A percentile compares a stretch with the other conserved stretches of the same genome.
phyloP scores from a whole-genome alignment of 768 basidiomycete species.

The Xerocomus spinulosus region DNA sequence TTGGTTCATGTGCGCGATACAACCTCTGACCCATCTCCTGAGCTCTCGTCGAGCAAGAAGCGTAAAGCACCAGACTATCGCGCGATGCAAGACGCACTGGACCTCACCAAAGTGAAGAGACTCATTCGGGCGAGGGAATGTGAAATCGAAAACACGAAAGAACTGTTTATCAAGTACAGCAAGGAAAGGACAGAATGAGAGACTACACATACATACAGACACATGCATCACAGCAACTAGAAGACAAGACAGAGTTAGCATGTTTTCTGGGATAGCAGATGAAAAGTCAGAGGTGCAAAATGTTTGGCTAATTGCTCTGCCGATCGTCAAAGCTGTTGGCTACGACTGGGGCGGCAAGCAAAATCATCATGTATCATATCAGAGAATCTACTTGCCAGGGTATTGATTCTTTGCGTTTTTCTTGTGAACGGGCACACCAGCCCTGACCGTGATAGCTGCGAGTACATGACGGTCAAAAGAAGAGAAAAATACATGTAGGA shows the following conservation, averaged over 20 bases:
- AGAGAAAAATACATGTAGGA: constrained; percentile 11
- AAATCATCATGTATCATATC: constrained; percentile 47
- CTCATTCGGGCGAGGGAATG: constrained; percentile 67
- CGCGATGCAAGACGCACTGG: constrained; percentile 35
- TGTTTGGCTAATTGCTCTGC: constrained; percentile 64
- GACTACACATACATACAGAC: constrained; percentile 1
- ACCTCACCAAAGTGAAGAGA: constrained; percentile 60
- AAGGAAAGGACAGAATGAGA: not conserved
- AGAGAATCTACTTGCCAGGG: constrained; percentile 28
- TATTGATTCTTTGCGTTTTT: not conserved
- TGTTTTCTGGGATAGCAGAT: too few relatives aligned
- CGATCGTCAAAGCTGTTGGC: constrained; percentile 57
- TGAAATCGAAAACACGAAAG: constrained; percentile 59
- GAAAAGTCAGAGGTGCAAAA: constrained; percentile 55
- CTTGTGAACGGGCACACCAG: constrained; percentile 38
- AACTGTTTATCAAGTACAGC: constrained; percentile 43
- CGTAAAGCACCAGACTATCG: constrained; percentile 44
- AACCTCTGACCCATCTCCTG: not conserved
- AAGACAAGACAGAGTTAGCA: not conserved
- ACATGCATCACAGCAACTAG: too few relatives aligned
- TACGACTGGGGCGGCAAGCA: constrained; percentile 77
- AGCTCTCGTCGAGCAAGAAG: not conserved
- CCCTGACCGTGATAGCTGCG: constrained; percentile 56
- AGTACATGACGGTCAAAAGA: constrained; percentile 52
- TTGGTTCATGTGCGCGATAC: constrained; percentile 12